Percentiles rank a stretch among this genome's conserved stretches.
These are phyloP conservation scores for Fusarium domesticum DNA, from an alignment of 2,329 filamentous ascomycete species.

Conservation along the genomic window DNA sequence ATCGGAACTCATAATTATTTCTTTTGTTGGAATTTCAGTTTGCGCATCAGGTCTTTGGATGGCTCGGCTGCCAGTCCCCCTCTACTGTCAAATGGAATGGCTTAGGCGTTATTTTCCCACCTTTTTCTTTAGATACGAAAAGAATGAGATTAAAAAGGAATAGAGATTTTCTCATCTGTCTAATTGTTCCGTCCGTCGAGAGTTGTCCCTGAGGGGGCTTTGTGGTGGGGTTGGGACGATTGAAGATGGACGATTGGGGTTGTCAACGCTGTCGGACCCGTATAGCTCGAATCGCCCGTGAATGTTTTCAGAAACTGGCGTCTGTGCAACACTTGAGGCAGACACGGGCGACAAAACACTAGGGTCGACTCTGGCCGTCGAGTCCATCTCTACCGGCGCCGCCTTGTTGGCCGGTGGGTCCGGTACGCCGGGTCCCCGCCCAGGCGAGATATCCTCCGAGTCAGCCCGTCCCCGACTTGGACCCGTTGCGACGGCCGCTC, in stretches of 20 bases:
- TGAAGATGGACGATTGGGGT: conserved; percentile 18
- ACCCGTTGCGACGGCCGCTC: conserved; percentile 42
- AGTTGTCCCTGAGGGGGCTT: conserved; percentile 14
- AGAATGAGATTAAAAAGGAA: conserved; percentile 21
- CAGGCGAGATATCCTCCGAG: conserved; percentile 32
- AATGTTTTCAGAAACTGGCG: conserved; percentile 28
- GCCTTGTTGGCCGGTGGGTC: conserved; percentile 49
- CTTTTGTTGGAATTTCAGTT: conserved; percentile 15
- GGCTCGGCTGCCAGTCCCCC: conserved; percentile 17
- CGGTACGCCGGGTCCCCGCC: conserved; percentile 41
- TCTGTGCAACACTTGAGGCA: conserved; percentile 18
- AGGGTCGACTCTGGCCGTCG: conserved; percentile 22
- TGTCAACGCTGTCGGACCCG: conserved; percentile 32
- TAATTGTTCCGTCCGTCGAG: conserved; percentile 8
- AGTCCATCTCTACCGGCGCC: conserved; percentile 54
- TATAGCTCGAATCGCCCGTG: conserved; percentile 44
- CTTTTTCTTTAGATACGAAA: not conserved
- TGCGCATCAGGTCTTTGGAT: conserved; percentile 19
- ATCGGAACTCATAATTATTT: conserved; percentile 22
- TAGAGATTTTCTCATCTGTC: conserved; percentile 8
- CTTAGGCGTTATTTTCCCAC: conserved; percentile 27
- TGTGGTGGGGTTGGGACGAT: conserved; percentile 26
- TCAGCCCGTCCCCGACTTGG: conserved; percentile 44
- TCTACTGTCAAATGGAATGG: conserved; percentile 19
- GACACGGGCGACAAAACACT: conserved; percentile 19